Conservation (phyloP, 441 rosid species). For the Populus hybrid region DNA sequence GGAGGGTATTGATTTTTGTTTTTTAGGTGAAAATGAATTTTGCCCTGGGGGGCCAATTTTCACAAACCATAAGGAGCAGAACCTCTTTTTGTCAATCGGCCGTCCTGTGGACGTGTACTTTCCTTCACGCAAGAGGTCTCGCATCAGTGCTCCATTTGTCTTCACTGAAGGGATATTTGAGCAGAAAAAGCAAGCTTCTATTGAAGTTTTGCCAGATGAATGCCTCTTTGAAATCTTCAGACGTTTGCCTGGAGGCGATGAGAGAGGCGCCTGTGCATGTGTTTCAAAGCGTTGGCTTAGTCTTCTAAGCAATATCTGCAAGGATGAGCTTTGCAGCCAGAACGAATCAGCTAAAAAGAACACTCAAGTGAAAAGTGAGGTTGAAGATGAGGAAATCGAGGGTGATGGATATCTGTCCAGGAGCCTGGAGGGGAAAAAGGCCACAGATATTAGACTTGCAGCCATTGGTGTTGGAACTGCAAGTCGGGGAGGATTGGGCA, state of each 20-base stretch:
- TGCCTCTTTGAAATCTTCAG: constrained; percentile 91
- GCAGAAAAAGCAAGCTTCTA: constrained; percentile 44
- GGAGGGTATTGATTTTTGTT: constrained; percentile 16
- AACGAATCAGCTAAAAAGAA: constrained; percentile 16
- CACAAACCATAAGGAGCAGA: constrained; percentile 63
- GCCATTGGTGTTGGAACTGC: constrained; percentile 86
- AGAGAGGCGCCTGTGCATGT: constrained; percentile 69
- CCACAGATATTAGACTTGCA: constrained; percentile 86
- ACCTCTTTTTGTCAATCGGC: constrained; percentile 52
- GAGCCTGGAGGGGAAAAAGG: constrained; percentile 85
- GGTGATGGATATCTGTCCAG: constrained; percentile 70
- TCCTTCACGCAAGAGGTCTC: constrained; percentile 80
- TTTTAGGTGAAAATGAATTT: constrained; percentile 71
- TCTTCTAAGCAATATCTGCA: constrained; percentile 60
- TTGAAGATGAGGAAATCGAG: constrained; percentile 34
- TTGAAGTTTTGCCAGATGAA: constrained; percentile 83
- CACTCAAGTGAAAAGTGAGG: constrained; percentile 18
- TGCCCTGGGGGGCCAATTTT: constrained; percentile 57
- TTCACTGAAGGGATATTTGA: constrained; percentile 43
- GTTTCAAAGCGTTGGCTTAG: constrained; percentile 90
- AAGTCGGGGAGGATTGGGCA: constrained; percentile 73
- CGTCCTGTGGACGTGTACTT: constrained; percentile 58
- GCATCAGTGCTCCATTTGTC: constrained; percentile 56
- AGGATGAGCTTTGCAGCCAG: constrained; percentile 45
- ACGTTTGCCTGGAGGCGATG: constrained; percentile 57